phyloP scores from a whole-genome alignment of 1,284 basidiomycete genomes.

The Rhodotorula sp. region DNA sequence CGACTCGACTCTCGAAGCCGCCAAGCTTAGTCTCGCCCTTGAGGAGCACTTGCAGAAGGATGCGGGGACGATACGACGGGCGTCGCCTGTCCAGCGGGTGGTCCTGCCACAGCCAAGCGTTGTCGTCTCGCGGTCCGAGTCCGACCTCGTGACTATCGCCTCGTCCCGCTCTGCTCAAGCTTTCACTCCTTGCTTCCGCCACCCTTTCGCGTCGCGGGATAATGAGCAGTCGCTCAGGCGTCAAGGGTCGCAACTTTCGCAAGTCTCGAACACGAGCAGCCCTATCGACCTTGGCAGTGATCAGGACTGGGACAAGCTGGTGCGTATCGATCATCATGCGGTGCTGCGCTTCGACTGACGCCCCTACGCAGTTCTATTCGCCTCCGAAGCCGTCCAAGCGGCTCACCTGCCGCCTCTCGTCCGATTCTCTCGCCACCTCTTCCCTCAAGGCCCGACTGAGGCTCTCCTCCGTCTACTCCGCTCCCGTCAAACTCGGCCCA shows the following conservation, averaged over 20 bases:
- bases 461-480: too few relatives aligned
- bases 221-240: not conserved
- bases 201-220: not conserved
- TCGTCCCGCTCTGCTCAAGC: not conserved
- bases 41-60: conserved; percentile 6
- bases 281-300: conserved; percentile 4
- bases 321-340: not conserved
- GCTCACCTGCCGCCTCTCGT: not conserved
- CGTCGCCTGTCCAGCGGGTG: not conserved
- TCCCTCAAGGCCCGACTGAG: too few relatives aligned
- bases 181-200: not conserved
- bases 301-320: not conserved
- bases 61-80: not conserved
- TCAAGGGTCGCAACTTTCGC: not conserved
- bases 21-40: conserved; percentile 8
- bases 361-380: conserved; percentile 2
- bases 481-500: too few relatives aligned
- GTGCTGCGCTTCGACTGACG: too few relatives aligned
- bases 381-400: not conserved
- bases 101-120: not conserved
- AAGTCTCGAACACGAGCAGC: conserved; percentile 9
- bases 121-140: not conserved
- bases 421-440: not conserved
- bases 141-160: not conserved
- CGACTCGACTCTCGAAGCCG: conserved; percentile 7